Evolutionary conservation across 805 yeast genomes (phyloP).

Genomic region (Kodamaea kakaduensis): DNA sequence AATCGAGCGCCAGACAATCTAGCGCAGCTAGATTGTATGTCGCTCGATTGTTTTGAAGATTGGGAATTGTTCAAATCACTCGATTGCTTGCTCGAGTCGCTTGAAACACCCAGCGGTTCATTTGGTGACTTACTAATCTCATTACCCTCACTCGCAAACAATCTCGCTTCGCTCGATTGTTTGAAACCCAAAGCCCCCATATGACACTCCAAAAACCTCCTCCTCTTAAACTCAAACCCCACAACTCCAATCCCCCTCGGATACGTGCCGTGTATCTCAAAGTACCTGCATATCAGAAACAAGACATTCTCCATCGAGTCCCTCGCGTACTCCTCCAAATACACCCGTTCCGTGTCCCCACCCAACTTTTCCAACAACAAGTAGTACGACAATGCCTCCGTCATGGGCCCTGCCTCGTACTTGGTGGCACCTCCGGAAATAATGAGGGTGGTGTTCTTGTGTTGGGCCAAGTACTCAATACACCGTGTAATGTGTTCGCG

Average conservation of each 20-base stretch:
- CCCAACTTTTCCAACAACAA: constrained; percentile 36
- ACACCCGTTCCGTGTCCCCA: constrained; percentile 20
- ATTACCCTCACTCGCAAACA: too few species aligned
- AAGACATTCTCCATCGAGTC: constrained; percentile 78
- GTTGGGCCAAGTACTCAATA: constrained; percentile 29
- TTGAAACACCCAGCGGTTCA: too few species aligned
- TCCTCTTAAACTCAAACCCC: constrained; percentile 72
- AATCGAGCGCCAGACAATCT: too few species aligned
- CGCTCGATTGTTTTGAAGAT: too few species aligned
- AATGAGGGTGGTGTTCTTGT: constrained; percentile 35
- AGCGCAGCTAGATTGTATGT: too few species aligned
- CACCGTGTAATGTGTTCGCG: constrained; percentile 55
- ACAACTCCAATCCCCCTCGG: constrained; percentile 55
- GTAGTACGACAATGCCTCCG: constrained; percentile 61
- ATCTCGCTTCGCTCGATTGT: too few species aligned
- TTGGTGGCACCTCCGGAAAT: constrained; percentile 75
- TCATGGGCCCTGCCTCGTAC: constrained; percentile 45
- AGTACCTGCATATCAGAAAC: constrained; percentile 53
- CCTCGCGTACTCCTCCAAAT: constrained; percentile 67
- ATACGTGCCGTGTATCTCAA: constrained; percentile 41
- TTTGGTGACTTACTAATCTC: too few species aligned
- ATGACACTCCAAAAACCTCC: constrained; percentile 56
- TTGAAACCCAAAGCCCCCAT: constrained; percentile 43
- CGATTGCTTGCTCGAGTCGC: not conserved
- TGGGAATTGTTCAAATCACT: too few species aligned